Conservation (phyloP, 768 basidiomycete species). For the Paxillus ammoniavirescens region DNA sequence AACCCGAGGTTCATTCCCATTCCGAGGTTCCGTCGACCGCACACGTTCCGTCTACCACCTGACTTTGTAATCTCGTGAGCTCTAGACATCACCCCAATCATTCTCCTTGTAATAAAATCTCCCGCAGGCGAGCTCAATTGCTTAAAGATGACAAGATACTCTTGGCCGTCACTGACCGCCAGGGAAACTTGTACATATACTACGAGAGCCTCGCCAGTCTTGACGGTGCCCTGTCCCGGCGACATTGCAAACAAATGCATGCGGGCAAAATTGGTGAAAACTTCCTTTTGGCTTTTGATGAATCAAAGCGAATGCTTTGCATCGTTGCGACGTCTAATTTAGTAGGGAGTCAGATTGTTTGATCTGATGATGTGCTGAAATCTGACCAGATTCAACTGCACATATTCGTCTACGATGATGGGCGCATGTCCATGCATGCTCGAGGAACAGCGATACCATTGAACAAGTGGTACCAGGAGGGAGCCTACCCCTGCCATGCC, state of each 20-base stretch:
- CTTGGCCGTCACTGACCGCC: slow-evolving; percentile 33
- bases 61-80: not conserved
- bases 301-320: slow-evolving; percentile 42
- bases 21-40: not conserved
- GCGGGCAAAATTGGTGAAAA: slow-evolving; percentile 40
- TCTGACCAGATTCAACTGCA: slow-evolving; percentile 36
- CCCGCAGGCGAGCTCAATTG: slow-evolving; percentile 34
- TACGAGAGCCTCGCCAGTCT: slow-evolving; percentile 31
- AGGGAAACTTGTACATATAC: slow-evolving; percentile 32
- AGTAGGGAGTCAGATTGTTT: slow-evolving; percentile 21
- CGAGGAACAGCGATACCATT: slow-evolving; percentile 43
- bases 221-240: slow-evolving; percentile 25
- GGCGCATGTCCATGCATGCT: slow-evolving; percentile 38
- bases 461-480: slow-evolving; percentile 39
- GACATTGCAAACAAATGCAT: slow-evolving; percentile 28
- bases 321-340: slow-evolving; percentile 36
- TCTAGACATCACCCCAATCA: not conserved
- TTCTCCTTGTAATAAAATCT: not conserved
- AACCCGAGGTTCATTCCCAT: slow-evolving; percentile 3
- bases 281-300: slow-evolving; percentile 44
- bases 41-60: slow-evolving; percentile 1
- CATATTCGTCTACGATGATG: slow-evolving; percentile 48
- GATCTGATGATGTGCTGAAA: not conserved
- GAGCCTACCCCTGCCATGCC: slow-evolving; percentile 30
- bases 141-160: slow-evolving; percentile 36